Conservation (phyloP, 768 basidiomycete genomes). For the Pisolithus albus region DNA sequence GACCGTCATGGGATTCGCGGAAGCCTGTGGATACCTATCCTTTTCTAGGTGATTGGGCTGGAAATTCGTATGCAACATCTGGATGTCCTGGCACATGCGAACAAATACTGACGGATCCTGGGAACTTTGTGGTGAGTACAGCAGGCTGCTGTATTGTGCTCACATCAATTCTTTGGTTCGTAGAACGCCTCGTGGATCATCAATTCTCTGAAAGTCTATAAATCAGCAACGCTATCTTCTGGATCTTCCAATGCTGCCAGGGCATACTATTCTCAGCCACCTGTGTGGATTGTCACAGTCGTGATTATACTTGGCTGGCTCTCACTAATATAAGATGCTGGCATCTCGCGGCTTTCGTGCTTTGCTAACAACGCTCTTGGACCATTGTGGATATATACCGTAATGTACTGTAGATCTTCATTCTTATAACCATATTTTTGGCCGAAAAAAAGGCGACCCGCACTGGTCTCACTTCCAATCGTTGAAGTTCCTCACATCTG, state of each 20-base stretch:
- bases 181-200: constrained; percentile 81
- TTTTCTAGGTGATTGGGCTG: constrained; percentile 70
- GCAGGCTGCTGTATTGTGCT: background rate
- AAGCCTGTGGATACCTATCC: constrained; percentile 5
- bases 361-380: background rate
- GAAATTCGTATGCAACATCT: constrained; percentile 68
- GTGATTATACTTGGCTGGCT: constrained; percentile 7
- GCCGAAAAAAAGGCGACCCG: too few species aligned
- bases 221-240: constrained; percentile 43
- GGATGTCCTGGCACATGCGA: constrained; percentile 72
- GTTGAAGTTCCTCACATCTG: too few species aligned
- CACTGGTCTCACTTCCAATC: too few species aligned
- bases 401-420: background rate
- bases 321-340: constrained; percentile 12
- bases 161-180: constrained; percentile 4
- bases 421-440: background rate
- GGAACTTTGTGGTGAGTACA: constrained; percentile 59
- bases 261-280: constrained; percentile 2
- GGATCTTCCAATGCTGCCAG: constrained; percentile 20
- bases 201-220: constrained; percentile 71
- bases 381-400: background rate
- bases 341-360: background rate
- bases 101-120: constrained; percentile 55
- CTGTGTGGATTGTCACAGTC: constrained; percentile 8
- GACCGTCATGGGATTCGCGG: constrained; percentile 9